phyloP scores from a whole-genome alignment of 1,284 basidiomycete genomes.

The Xerocomus cyaneibrunnescens region DNA sequence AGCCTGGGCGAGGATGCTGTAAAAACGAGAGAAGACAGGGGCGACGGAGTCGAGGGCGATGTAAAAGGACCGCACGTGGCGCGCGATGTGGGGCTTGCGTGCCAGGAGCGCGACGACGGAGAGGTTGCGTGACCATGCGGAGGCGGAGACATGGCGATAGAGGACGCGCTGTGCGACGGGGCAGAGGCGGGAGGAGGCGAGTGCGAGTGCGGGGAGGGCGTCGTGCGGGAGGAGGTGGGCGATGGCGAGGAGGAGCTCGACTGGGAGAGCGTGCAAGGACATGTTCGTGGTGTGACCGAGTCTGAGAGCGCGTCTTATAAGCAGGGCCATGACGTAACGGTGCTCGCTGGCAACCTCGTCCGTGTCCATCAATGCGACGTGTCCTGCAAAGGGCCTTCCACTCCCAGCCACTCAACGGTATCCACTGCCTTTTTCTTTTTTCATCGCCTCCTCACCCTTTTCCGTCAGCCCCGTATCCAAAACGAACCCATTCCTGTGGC shows the following conservation, averaged over 20 bases:
- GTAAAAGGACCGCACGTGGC: conserved; percentile 57
- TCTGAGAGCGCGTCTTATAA: neutral
- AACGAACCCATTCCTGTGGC: conserved; percentile 66
- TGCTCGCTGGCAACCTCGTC: neutral
- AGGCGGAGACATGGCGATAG: conserved; percentile 55
- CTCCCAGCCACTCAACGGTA: neutral
- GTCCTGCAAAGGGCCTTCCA: neutral
- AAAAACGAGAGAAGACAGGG: conserved; percentile 46
- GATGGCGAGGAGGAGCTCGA: conserved; percentile 54
- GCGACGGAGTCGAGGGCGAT: conserved; percentile 47
- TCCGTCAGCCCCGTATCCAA: conserved; percentile 55
- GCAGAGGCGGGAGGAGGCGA: conserved; percentile 42
- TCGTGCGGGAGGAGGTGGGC: conserved; percentile 35
- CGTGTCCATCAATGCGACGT: conserved; percentile 4
- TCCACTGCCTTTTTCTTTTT: neutral
- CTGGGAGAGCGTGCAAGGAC: conserved; percentile 44
- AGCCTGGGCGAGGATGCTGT: conserved; percentile 48
- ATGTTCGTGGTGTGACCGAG: neutral
- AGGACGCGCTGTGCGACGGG: conserved; percentile 56
- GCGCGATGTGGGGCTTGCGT: conserved; percentile 49
- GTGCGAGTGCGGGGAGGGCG: conserved; percentile 50
- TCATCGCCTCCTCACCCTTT: too few species aligned
- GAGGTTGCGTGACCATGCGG: conserved; percentile 45
- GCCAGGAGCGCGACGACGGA: conserved; percentile 55
- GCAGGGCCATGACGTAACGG: conserved; percentile 10